Percentiles rank a stretch among this genome's conserved stretches.
phyloP scores from a whole-genome alignment of 2,329 filamentous ascomycete species.

The Colletotrichum ledebouriae region DNA sequence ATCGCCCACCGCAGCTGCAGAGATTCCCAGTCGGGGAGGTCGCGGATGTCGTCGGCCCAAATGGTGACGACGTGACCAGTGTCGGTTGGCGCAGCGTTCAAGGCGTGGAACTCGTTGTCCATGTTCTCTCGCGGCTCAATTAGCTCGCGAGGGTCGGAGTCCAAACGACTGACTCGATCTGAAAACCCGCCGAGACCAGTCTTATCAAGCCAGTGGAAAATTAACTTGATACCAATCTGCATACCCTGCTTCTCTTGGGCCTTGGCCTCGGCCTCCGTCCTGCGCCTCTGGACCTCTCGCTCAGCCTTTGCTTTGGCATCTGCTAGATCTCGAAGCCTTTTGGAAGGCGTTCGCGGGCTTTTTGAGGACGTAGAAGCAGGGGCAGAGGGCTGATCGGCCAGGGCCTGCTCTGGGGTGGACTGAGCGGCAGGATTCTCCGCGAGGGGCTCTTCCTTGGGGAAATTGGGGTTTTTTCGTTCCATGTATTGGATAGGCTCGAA shows the following conservation, averaged over 20 bases:
- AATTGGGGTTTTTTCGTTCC: not conserved
- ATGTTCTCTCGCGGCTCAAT: not conserved
- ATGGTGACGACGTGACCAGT: not conserved
- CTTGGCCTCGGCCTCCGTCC: not conserved
- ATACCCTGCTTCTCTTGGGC: not conserved
- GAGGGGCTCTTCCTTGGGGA: not conserved
- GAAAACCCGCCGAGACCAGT: not conserved
- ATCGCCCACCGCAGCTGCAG: not conserved
- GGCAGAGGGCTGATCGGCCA: no score
- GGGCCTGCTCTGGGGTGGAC: not conserved
- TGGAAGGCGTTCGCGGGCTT: no score
- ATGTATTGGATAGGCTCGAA: not conserved
- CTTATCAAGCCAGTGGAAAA: not conserved
- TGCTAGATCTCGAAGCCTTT: not conserved
- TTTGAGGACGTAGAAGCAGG: no score
- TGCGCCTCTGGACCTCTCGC: not conserved
- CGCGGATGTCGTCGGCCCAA: not conserved
- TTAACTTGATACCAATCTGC: not conserved
- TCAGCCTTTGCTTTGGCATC: not conserved
- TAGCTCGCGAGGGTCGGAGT: not conserved
- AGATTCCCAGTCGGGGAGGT: not conserved
- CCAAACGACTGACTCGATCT: not conserved
- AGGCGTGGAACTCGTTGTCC: not conserved
- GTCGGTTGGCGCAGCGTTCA: not conserved
- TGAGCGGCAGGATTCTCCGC: not conserved